Percentiles rank a stretch among this genome's conserved stretches.
phyloP scores from a whole-genome alignment of 2,329 filamentous ascomycete genomes.

The Colletotrichum destructivum region DNA sequence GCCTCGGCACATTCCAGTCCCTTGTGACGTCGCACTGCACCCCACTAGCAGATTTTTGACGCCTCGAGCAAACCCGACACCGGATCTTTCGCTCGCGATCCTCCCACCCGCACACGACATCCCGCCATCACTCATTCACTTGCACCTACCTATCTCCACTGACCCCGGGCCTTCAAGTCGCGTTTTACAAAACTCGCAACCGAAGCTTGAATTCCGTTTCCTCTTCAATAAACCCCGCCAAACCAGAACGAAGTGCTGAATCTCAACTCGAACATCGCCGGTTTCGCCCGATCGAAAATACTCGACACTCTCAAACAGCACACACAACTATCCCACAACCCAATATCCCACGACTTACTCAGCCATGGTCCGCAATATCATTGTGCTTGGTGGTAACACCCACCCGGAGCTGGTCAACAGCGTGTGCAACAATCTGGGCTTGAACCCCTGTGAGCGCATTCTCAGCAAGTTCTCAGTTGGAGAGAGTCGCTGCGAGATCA shows the following conservation, averaged over 20 bases:
- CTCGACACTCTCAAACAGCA: not conserved
- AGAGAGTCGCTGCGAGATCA: conserved; percentile 94
- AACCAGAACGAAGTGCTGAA: not conserved
- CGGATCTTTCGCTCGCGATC: conserved; percentile 38
- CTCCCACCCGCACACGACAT: conserved; percentile 38
- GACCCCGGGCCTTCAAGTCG: conserved; percentile 5
- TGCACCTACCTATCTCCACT: not conserved
- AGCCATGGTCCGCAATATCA: conserved; percentile 92
- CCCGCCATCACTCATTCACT: conserved; percentile 14
- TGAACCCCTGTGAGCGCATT: conserved; percentile 87
- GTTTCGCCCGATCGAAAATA: conserved; percentile 34
- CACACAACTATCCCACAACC: conserved; percentile 1
- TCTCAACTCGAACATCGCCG: conserved; percentile 14
- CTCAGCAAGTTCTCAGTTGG: conserved; percentile 95
- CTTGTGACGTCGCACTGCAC: conserved; percentile 41
- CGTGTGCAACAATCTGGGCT: conserved; percentile 89
- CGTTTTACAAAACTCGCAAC: not conserved
- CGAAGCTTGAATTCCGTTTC: not conserved
- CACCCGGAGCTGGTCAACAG: conserved; percentile 89
- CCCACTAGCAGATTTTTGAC: conserved; percentile 43
- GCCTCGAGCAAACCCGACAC: conserved; percentile 41
- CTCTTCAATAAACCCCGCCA: not conserved
- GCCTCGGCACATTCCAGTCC: conserved; percentile 31
- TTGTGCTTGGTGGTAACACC: conserved; percentile 92
- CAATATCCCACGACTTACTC: not conserved